Conservation (phyloP, 495 filamentous ascomycete species). For the Staphylotrichum longicolle region DNA sequence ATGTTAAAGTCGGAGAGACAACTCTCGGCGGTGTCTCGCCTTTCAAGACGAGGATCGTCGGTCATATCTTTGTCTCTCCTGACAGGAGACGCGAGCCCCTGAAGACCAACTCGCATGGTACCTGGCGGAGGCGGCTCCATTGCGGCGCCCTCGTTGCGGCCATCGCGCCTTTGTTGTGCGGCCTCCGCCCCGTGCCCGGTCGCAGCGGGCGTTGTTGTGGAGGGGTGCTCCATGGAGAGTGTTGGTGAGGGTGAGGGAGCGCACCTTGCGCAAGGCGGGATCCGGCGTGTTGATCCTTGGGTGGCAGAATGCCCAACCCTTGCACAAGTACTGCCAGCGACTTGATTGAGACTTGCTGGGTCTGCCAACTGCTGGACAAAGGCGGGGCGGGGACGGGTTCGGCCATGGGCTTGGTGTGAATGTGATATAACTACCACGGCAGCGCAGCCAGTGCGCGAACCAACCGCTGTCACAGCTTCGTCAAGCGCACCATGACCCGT, state of each 20-base stretch:
- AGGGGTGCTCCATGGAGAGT: neutral
- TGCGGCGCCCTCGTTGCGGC: neutral
- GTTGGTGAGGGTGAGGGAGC: neutral
- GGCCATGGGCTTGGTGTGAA: neutral
- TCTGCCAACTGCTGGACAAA: neutral
- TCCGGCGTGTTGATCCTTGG: neutral
- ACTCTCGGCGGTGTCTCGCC: slow-evolving; percentile 25
- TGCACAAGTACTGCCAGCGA: neutral
- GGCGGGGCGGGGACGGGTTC: neutral
- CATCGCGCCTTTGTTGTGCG: neutral
- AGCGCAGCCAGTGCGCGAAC: neutral
- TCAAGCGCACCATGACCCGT: neutral
- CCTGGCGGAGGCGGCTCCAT: neutral
- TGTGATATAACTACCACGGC: neutral
- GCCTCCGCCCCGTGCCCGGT: neutral
- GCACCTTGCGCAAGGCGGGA: neutral
- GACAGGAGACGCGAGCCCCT: neutral
- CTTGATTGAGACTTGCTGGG: neutral
- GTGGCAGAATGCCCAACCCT: neutral
- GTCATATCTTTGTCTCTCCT: slow-evolving; percentile 6
- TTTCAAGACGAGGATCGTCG: slow-evolving; percentile 3
- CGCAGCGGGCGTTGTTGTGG: neutral
- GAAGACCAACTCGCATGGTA: neutral
- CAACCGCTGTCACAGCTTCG: neutral
- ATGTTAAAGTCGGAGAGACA: slow-evolving; percentile 2